These are phyloP conservation scores for Colletotrichum acutatum DNA, from an alignment of 2,329 filamentous ascomycete species.

Conservation along the genomic window DNA sequence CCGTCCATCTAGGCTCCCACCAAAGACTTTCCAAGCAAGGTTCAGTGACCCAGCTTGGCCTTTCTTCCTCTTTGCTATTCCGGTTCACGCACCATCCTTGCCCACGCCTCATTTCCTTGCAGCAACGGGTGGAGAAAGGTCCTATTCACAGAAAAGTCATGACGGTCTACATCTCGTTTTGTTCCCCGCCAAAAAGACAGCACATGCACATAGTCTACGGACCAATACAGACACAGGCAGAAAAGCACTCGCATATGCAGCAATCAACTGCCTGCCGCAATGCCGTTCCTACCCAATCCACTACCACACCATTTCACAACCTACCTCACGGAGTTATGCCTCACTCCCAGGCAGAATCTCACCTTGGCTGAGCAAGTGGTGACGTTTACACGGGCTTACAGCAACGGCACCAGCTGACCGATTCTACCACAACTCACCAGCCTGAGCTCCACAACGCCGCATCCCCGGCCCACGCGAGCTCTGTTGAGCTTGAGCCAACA, in stretches of 20 bases:
- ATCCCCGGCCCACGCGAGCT: slow-evolving; percentile 20
- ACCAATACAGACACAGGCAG: slow-evolving; percentile 8
- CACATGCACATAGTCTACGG: background rate
- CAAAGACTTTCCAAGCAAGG: slow-evolving; percentile 9
- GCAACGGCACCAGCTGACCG: slow-evolving; percentile 18
- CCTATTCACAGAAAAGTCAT: slow-evolving; percentile 23
- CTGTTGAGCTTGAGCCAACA: slow-evolving; percentile 8
- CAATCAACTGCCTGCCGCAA: background rate
- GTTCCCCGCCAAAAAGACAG: slow-evolving; percentile 13
- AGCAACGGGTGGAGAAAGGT: background rate
- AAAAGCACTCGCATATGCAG: slow-evolving; percentile 10
- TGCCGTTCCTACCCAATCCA: slow-evolving; percentile 1
- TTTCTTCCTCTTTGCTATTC: background rate
- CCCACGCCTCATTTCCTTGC: slow-evolving; percentile 18
- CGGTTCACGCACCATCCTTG: background rate
- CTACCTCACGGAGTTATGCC: background rate
- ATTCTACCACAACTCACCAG: slow-evolving; percentile 11
- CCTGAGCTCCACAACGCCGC: slow-evolving; percentile 23
- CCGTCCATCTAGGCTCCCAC: background rate
- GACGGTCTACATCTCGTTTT: slow-evolving; percentile 22
- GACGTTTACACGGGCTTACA: slow-evolving; percentile 28
- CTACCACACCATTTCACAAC: background rate
- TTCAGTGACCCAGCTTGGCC: slow-evolving; percentile 28
- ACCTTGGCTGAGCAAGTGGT: slow-evolving; percentile 31
- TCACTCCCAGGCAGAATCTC: background rate